phyloP scores from a whole-genome alignment of 169 alveolate genomes.

The Pseudocohnilembus persalinus region DNA sequence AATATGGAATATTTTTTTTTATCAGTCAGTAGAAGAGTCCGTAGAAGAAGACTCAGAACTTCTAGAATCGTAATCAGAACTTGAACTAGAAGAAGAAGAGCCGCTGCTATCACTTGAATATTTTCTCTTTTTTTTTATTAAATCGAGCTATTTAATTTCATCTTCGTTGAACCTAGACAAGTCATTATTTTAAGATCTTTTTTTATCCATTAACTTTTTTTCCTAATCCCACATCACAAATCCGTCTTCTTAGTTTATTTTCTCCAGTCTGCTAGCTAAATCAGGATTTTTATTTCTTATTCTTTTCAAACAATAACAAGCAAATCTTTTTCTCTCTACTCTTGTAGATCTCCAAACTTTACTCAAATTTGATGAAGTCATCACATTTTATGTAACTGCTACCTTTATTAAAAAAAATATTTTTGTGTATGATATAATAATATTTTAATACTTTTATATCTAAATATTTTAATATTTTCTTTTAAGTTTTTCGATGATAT shows the following conservation, averaged over 20 bases:
- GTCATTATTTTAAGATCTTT: conserved; percentile 2
- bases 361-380: conserved; percentile 53
- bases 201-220: conserved; percentile 15
- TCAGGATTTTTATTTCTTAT: conserved; percentile 27
- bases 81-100: conserved; percentile 17
- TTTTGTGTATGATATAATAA: too few species aligned
- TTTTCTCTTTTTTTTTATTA: background rate
- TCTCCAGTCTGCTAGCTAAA: conserved; percentile 34
- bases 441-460: too few species aligned
- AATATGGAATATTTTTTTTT: too few species aligned
- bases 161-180: conserved; percentile 2
- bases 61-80: conserved; percentile 2
- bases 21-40: background rate
- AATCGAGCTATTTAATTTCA: background rate
- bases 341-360: conserved; percentile 59
- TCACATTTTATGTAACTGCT: conserved; percentile 42
- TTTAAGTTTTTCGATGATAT: too few species aligned
- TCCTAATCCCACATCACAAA: conserved; percentile 51
- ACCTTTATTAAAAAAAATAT: background rate
- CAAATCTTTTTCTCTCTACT: conserved; percentile 48
- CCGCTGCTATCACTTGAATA: conserved; percentile 5
- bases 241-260: conserved; percentile 46
- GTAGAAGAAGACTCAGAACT: background rate
- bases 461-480: too few species aligned
- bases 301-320: conserved; percentile 49